Evolutionary conservation across 1,284 basidiomycete genomes (phyloP), one percentile per base, ranked within the genome.

Genomic region (Pyrrhoderma lamaoense): DNA sequence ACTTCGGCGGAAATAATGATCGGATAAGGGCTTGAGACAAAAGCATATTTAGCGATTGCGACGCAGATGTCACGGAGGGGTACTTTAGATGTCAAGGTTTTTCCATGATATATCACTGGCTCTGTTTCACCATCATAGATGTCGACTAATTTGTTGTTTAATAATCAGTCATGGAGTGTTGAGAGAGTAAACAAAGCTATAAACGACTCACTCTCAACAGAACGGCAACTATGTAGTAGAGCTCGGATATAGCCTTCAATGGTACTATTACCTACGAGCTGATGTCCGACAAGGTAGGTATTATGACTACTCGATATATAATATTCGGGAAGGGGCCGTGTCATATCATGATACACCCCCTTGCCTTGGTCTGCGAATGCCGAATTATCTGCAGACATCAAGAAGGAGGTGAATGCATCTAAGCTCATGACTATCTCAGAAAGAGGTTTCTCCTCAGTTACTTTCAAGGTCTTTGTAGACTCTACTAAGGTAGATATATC

Each of bases 171-270:
- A 37, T 16, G 35, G 16, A 47, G 40, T n/a, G 35, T 11, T 31
- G 18, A 42, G 3, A 13, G 36, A 38, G 25, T 35, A 50, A n/a
- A n/a, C n/a, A n/a, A n/a, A n/a, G n/a, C n/a, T 36, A 38, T 55
- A 47, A 42, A 76, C 88, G 60, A n/a, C n/a, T n/a, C 59, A 93
- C 93, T 67, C 67, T 97, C 93, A 34, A 99, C 95, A 53, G 88
- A 91, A 16, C 95, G 79, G 60, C 94, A 97, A 25, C 92, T 86
- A 52, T 89, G 88, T 45, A 96, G 73, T 39, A 99, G 72, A 0
- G 94, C 94, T 0, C 95, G 79, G 55, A 97, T 93, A 64, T 98
- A 99, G 0, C 95, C 95, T 62, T 98, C 95, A 37, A 95, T 84
- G 0, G 95, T 97, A 56, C 90, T 93, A 49, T 88, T 85, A 2